Conservation (phyloP, 2,329 filamentous ascomycete genomes). For the Colletotrichum ledebouriae region DNA sequence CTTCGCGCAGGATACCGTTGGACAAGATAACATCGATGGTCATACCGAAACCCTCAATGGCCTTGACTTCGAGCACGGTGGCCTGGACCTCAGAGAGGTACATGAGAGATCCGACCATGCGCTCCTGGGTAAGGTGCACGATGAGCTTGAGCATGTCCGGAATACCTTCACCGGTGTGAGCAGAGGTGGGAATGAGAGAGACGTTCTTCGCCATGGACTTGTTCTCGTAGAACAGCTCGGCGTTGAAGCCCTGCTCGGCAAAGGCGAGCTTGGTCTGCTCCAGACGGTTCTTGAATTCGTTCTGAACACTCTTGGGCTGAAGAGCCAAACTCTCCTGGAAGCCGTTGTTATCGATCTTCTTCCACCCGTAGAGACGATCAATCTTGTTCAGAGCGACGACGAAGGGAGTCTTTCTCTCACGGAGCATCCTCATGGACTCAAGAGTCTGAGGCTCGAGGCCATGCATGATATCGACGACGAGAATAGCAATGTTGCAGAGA, state of each 20-base stretch:
- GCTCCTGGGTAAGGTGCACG: slow-evolving; percentile 91
- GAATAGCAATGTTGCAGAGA: slow-evolving; percentile 98
- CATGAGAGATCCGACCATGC: slow-evolving; percentile 98
- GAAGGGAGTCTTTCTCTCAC: slow-evolving; percentile 96
- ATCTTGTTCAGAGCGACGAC: slow-evolving; percentile 99
- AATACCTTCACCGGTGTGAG: slow-evolving; percentile 98
- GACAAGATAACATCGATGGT: slow-evolving; percentile 98
- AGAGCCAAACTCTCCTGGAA: slow-evolving; percentile 92
- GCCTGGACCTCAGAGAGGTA: slow-evolving; percentile 98
- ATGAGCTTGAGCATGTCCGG: slow-evolving; percentile 99
- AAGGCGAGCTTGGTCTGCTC: slow-evolving; percentile 94
- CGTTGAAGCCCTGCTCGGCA: slow-evolving; percentile 97
- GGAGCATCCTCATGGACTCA: slow-evolving; percentile 94
- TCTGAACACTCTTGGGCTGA: slow-evolving; percentile 93
- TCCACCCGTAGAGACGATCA: slow-evolving; percentile 99
- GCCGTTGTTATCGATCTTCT: slow-evolving; percentile 98
- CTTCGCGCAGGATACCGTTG: slow-evolving; percentile 94
- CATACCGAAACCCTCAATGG: slow-evolving; percentile 98
- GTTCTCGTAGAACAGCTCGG: slow-evolving; percentile 97
- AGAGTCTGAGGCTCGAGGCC: slow-evolving; percentile 96
- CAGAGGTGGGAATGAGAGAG: slow-evolving; percentile 96
- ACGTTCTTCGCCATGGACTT: slow-evolving; percentile 96
- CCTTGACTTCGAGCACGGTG: slow-evolving; percentile 98
- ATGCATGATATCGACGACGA: slow-evolving; percentile 99
- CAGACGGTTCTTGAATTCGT: slow-evolving; percentile 92